Conservation (phyloP, 352 stramenopile genomes). For the Phytophthora ohioensis region DNA sequence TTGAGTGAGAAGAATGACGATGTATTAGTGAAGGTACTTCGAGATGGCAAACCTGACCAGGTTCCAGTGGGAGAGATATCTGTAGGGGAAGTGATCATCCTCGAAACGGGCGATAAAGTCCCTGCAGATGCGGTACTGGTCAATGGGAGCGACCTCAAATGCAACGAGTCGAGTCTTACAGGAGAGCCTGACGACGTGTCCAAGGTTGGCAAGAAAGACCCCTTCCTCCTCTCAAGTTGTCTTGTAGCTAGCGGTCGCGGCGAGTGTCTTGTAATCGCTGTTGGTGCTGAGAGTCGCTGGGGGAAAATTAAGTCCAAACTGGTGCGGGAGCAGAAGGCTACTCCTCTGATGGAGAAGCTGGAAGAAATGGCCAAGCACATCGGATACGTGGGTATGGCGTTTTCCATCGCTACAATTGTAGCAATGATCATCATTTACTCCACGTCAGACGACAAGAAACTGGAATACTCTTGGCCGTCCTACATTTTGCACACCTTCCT, state of each 20-base stretch:
- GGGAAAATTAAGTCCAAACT: slow-evolving; percentile 94
- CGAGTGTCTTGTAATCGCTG: slow-evolving; percentile 86
- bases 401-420: slow-evolving; percentile 88
- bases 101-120: slow-evolving; percentile 94
- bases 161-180: slow-evolving; percentile 97
- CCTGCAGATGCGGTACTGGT: slow-evolving; percentile 95
- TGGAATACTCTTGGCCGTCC: slow-evolving; percentile 73
- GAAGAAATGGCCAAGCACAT: slow-evolving; percentile 92
- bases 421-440: slow-evolving; percentile 90
- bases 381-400: slow-evolving; percentile 85
- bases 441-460: slow-evolving; percentile 61
- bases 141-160: slow-evolving; percentile 92
- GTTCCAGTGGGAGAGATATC: slow-evolving; percentile 78
- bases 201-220: slow-evolving; percentile 81
- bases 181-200: slow-evolving; percentile 95
- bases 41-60: slow-evolving; percentile 70
- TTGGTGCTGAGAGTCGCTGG: slow-evolving; percentile 87
- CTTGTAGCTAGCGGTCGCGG: slow-evolving; percentile 76
- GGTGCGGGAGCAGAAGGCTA: slow-evolving; percentile 87
- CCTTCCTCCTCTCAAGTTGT: slow-evolving; percentile 90
- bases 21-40: slow-evolving; percentile 85
- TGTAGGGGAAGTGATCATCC: slow-evolving; percentile 91
- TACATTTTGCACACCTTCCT: slow-evolving; percentile 95
- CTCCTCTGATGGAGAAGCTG: slow-evolving; percentile 94
- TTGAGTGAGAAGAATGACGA: slow-evolving; percentile 91